Percentiles rank a stretch among this genome's conserved stretches.
These are phyloP conservation scores for Peronospora farinosa DNA, from an alignment of 352 stramenopile genomes.

Conservation along the genomic window DNA sequence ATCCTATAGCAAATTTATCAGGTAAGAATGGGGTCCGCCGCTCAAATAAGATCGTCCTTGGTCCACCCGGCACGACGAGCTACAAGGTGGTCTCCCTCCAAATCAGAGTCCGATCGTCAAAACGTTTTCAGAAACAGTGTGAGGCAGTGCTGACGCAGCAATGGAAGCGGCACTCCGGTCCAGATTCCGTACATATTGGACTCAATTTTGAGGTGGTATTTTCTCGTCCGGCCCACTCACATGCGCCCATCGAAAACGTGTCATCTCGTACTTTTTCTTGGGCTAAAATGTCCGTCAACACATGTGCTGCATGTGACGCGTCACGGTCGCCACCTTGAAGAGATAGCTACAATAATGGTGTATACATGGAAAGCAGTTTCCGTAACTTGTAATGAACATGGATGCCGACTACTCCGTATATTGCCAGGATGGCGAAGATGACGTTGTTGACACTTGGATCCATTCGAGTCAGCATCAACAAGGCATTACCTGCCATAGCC, in stretches of 20 bases:
- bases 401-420: neutral
- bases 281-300: constrained; percentile 4
- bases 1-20: neutral
- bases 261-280: neutral
- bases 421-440: neutral
- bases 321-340: constrained; percentile 3
- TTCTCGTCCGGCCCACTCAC: constrained; percentile 11
- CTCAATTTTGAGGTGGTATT: neutral
- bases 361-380: neutral
- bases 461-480: too few species aligned
- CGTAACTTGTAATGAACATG: constrained; percentile 8
- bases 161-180: neutral
- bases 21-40: neutral
- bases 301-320: constrained; percentile 9
- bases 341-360: neutral
- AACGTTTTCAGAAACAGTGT: constrained; percentile 1
- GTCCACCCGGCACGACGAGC: constrained; percentile 4
- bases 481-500: too few species aligned
- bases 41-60: constrained; percentile 2
- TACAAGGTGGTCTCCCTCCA: neutral
- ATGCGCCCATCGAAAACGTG: constrained; percentile 9
- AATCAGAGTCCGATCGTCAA: neutral
- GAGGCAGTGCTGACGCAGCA: neutral
- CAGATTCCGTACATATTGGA: neutral
- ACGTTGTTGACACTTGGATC: too few species aligned